Base-by-base conservation (phyloP, 805 yeast species). In the Starmera dryadoides region DNA sequence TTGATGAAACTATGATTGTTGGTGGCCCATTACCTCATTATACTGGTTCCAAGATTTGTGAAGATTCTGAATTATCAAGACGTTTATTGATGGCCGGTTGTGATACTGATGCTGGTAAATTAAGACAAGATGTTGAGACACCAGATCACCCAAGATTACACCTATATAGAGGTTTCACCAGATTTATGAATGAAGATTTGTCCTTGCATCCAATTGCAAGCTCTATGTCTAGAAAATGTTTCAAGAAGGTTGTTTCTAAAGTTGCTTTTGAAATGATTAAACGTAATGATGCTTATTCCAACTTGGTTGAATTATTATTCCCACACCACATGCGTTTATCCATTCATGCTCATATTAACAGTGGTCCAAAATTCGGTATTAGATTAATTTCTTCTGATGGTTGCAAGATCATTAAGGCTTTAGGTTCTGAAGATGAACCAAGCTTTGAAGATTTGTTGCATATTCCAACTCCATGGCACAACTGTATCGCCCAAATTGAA, bases 391-490 rank as follows among this genome's bases (percentile, higher is more conserved):
- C 66, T 8, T 50, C 55, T 6, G 60, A 62, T 2, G 61, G 63
- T 33, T 75, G 80, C 45, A 64, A 60, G 36, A 71, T 71, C 14
- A 68, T 75, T 15, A 65, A 59, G 36, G 60, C 69, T n/a, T 54
- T 76, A 26, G 59, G 57, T 21, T 58, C 55, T 19, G 37, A 50
- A 21, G 59, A 51, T 15, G 71, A 69, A 36, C 80, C 76, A 2
- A 50, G 50, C 21, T 68, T 60, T 49, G 76, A 71, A 33, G 81
- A 74, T 46, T 59, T 73, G 45, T 64, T 77, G 41, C 83, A 77
- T 53, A 75, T 77, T 42, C 82, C 83, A 36, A 77, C 82, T 0
- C 82, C 83, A 35, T 77, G 82, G 82, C 83, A 77, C 55, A 77
- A 77, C 47, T 61, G 75, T 38, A 67, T 77, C 12, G 70, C 73